phyloP scores from a whole-genome alignment of 1,284 basidiomycete genomes.

The Cerioporus squamosus region DNA sequence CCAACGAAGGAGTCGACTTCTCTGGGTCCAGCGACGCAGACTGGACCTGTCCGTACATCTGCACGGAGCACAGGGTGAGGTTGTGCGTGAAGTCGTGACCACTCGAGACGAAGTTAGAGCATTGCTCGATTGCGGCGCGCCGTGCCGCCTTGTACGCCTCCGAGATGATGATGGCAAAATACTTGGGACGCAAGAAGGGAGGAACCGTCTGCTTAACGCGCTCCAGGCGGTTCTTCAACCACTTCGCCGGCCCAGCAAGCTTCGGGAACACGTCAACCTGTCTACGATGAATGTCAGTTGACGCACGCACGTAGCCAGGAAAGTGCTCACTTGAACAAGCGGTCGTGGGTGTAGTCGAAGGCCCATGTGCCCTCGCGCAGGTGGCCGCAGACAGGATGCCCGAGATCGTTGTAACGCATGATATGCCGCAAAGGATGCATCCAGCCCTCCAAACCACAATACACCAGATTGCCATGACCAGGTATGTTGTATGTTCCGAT shows the following conservation, averaged over 20 bases:
- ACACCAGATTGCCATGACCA: slow-evolving; percentile 72
- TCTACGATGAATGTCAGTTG: slow-evolving; percentile 42
- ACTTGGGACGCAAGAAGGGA: slow-evolving; percentile 90
- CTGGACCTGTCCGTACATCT: slow-evolving; percentile 90
- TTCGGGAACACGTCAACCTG: slow-evolving; percentile 72
- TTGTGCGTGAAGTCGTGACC: slow-evolving; percentile 91
- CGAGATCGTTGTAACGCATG: slow-evolving; percentile 89
- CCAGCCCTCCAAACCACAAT: slow-evolving; percentile 96
- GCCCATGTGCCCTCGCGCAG: slow-evolving; percentile 89
- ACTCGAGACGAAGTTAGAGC: slow-evolving; percentile 80
- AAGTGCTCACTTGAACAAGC: slow-evolving; percentile 71
- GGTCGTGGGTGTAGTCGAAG: slow-evolving; percentile 78
- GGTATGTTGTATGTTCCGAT: slow-evolving; percentile 85
- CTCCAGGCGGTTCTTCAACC: slow-evolving; percentile 87
- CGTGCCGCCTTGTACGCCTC: slow-evolving; percentile 91
- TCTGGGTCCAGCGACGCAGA: slow-evolving; percentile 85
- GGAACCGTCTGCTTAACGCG: slow-evolving; percentile 76
- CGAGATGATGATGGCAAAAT: slow-evolving; percentile 88
- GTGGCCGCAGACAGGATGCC: slow-evolving; percentile 88
- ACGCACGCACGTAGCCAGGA: neutral
- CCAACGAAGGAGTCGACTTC: slow-evolving; percentile 77
- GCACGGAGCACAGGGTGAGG: slow-evolving; percentile 84
- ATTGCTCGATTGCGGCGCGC: slow-evolving; percentile 80
- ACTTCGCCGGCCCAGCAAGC: slow-evolving; percentile 71
- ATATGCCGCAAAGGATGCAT: slow-evolving; percentile 86